Base-by-base conservation (phyloP, 352 stramenopile genomes). In the Pythium dissotocum region DNA sequence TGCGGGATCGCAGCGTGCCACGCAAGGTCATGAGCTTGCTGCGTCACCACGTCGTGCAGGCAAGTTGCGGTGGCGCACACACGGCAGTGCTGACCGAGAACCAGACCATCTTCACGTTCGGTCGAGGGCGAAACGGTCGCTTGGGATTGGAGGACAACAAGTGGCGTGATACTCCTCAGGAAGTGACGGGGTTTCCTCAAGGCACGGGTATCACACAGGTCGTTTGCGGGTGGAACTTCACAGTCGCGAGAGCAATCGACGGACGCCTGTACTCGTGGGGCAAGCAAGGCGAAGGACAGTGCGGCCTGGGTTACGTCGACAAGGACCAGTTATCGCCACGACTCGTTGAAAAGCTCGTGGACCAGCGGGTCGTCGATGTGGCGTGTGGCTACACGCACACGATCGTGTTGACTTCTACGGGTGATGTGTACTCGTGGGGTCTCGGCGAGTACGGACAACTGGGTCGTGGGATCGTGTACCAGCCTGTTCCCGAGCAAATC, bases 401-500 rank as follows among this genome's bases (percentile, higher is more conserved):
- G 0, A 56, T 97, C 16, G 89, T 89, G 14, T 67, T 97, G 13
- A 90, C 88, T 1, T 81, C 76, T 1, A 75, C 72, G 30, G 88
- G 89, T 5, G 86, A 97, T 44, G 67, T 97, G 18, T 97, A 91
- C 69, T 94, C 89, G 13, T 97, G 89, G 90, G 93, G 93, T 38
- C 70, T 93, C 5, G 93, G 93, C 28, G 89, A 98, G 61, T 97
- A 97, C 62, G 93, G 93, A 0, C 82, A 96, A 40, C 83, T 97
- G 16, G 93, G 93, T 6, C 94, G 95, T 57, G 89, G 90, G 0
- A 81, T 90, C 52, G 85, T 95, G 6, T 95, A 95, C 66, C 85
- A 95, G 54, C 87, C 87, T 0, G 49, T 93, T 14, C 87, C 87
- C 16, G 82, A 90, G 18, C 69, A 75, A 33, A 78, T 95, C 12